These are phyloP conservation scores for Styphnolobium japonicum DNA, from an alignment of 306 rosid species.

Conservation along the genomic window DNA sequence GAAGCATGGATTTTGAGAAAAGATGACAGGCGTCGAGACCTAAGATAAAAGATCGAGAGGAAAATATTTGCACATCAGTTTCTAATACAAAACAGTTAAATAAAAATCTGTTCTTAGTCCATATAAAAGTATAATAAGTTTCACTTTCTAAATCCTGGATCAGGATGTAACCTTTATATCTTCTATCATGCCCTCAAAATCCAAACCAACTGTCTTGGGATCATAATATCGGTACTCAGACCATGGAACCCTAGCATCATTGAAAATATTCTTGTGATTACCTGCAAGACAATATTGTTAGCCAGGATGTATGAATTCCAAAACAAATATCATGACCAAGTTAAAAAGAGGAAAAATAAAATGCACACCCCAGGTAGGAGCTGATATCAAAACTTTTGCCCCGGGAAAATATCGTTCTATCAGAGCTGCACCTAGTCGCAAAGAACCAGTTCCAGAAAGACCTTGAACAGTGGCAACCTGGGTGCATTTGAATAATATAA, in stretches of 20 bases:
- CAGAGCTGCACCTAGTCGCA: constrained; percentile 83
- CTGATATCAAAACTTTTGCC: constrained; percentile 81
- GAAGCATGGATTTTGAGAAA: neutral
- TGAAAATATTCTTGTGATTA: constrained; percentile 96
- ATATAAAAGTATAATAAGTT: neutral
- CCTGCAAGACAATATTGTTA: constrained; percentile 48
- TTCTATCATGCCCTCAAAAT: constrained; percentile 90
- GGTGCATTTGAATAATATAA: constrained; percentile 17
- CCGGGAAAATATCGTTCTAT: constrained; percentile 89
- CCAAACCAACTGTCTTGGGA: constrained; percentile 98
- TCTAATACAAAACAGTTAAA: neutral
- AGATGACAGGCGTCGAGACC: neutral
- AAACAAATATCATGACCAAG: constrained; percentile 22
- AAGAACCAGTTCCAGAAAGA: constrained; percentile 97
- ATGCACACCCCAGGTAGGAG: constrained; percentile 94
- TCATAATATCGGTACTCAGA: constrained; percentile 91
- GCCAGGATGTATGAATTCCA: neutral
- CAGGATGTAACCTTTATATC: constrained; percentile 72
- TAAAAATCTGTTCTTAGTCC: neutral
- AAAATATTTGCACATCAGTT: neutral
- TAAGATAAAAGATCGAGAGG: neutral
- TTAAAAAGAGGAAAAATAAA: constrained; percentile 7
- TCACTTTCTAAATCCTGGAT: constrained; percentile 8
- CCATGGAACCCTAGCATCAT: constrained; percentile 89
- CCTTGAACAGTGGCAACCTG: constrained; percentile 99